These are phyloP conservation scores for Guyanaporus albipodus DNA, from an alignment of 768 basidiomycete species.

Conservation along the genomic window DNA sequence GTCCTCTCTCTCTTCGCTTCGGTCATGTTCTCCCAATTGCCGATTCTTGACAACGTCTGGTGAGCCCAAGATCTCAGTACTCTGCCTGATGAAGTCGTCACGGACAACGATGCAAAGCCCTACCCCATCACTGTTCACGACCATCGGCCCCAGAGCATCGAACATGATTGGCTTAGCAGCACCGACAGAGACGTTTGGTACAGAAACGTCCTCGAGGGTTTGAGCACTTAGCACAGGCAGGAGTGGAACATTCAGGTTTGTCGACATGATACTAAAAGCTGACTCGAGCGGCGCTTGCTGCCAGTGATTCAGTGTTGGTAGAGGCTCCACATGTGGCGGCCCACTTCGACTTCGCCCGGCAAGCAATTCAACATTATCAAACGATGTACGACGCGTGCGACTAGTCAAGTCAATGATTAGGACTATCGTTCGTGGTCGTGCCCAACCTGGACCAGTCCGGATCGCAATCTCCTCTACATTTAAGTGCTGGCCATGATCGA, in stretches of 20 bases:
- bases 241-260: slow-evolving; percentile 4
- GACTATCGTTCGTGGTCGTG: too few species aligned
- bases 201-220: slow-evolving; percentile 6
- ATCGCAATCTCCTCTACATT: too few species aligned
- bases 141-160: slow-evolving; percentile 61
- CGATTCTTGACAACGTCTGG: slow-evolving; percentile 62
- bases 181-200: slow-evolving; percentile 12
- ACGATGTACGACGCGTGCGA: too few species aligned
- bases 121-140: slow-evolving; percentile 66
- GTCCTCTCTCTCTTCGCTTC: slow-evolving; percentile 54
- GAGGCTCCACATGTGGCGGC: too few species aligned
- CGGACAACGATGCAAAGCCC: slow-evolving; percentile 15
- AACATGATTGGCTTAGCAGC: slow-evolving; percentile 40
- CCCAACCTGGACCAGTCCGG: too few species aligned
- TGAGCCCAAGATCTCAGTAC: neutral
- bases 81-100: too few species aligned
- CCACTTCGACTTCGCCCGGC: neutral
- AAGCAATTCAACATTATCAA: too few species aligned
- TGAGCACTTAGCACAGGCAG: slow-evolving; percentile 5
- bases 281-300: too few species aligned
- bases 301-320: neutral
- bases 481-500: too few species aligned
- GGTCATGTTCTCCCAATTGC: slow-evolving; percentile 60
- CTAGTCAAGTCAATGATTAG: too few species aligned
- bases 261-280: slow-evolving; percentile 4